Conservation (phyloP, 257 asterid species). For the Haberlea rhodopensis region DNA sequence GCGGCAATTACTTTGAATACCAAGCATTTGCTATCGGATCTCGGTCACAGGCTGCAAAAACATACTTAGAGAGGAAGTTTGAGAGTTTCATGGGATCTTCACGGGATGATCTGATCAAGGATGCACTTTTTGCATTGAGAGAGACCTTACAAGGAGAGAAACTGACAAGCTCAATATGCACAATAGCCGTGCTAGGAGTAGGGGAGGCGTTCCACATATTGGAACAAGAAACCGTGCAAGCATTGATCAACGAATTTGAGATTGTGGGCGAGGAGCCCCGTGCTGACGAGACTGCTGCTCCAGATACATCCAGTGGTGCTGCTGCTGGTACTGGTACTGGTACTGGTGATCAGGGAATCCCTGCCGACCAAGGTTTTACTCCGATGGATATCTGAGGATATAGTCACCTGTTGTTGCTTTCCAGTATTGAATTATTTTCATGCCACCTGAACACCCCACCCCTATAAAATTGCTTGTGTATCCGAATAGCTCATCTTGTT, state of each 20-base stretch:
- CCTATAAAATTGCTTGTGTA: slow-evolving; percentile 9
- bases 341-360: slow-evolving; percentile 37
- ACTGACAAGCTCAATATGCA: slow-evolving; percentile 79
- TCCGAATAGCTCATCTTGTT: slow-evolving; percentile 17
- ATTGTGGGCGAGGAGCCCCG: slow-evolving; percentile 65
- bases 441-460: not conserved
- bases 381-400: slow-evolving; percentile 78
- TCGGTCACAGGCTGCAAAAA: too few relatives aligned
- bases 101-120: slow-evolving; percentile 74
- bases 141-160: slow-evolving; percentile 95
- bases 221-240: slow-evolving; percentile 72
- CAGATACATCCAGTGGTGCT: slow-evolving; percentile 38
- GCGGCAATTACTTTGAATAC: slow-evolving; percentile 93
- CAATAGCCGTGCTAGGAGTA: slow-evolving; percentile 70
- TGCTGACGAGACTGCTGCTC: slow-evolving; percentile 46
- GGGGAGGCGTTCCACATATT: slow-evolving; percentile 73
- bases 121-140: slow-evolving; percentile 91
- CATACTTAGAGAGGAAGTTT: slow-evolving; percentile 82
- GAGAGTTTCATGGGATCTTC: slow-evolving; percentile 63
- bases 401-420: not conserved
- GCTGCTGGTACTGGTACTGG: slow-evolving; percentile 78
- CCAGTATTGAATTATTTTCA: slow-evolving; percentile 18
- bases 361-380: slow-evolving; percentile 49
- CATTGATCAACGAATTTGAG: slow-evolving; percentile 48
- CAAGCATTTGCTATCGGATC: slow-evolving; percentile 97